These are phyloP conservation scores for Coemansia sp. DNA, from an alignment of 192 early-diverging fungal genomes.

Conservation along the genomic window DNA sequence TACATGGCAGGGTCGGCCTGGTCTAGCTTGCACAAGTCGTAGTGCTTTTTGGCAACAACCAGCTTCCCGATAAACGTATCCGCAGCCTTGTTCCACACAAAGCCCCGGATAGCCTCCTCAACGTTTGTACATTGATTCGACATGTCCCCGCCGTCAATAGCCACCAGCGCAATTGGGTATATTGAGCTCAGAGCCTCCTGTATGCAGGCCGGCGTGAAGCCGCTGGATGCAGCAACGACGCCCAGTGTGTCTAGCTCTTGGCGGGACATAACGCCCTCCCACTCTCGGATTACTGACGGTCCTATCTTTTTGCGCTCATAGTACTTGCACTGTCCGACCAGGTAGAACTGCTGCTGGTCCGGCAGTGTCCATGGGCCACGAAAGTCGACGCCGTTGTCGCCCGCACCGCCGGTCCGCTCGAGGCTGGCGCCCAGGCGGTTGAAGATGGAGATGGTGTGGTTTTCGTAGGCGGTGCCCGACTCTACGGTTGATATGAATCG, in stretches of 20 bases:
- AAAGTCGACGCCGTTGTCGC: conserved; percentile 43
- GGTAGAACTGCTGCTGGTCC: conserved; percentile 20
- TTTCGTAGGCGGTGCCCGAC: conserved; percentile 38
- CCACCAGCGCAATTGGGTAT: conserved; percentile 39
- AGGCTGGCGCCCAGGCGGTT: conserved; percentile 28
- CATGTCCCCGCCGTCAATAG: conserved; percentile 9
- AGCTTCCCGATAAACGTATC: conserved; percentile 36
- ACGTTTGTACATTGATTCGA: background rate
- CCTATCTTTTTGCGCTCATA: conserved; percentile 49
- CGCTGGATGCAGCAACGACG: conserved; percentile 32
- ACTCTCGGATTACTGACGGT: conserved; percentile 43
- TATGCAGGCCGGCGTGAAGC: conserved; percentile 31
- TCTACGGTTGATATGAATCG: conserved; percentile 30
- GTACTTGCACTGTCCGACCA: conserved; percentile 48
- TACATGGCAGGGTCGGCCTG: conserved; percentile 30
- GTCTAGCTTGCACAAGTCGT: conserved; percentile 25
- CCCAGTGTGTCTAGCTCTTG: conserved; percentile 40
- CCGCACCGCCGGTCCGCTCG: conserved; percentile 39
- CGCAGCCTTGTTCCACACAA: conserved; percentile 49
- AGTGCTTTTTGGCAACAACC: conserved; percentile 42
- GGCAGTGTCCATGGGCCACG: conserved; percentile 36
- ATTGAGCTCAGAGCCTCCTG: conserved; percentile 34
- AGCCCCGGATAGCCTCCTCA: conserved; percentile 23
- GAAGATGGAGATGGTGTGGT: conserved; percentile 19
- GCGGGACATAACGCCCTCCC: conserved; percentile 51